Conservation (phyloP, 257 asterid genomes). For the Coffea canephora region DNA sequence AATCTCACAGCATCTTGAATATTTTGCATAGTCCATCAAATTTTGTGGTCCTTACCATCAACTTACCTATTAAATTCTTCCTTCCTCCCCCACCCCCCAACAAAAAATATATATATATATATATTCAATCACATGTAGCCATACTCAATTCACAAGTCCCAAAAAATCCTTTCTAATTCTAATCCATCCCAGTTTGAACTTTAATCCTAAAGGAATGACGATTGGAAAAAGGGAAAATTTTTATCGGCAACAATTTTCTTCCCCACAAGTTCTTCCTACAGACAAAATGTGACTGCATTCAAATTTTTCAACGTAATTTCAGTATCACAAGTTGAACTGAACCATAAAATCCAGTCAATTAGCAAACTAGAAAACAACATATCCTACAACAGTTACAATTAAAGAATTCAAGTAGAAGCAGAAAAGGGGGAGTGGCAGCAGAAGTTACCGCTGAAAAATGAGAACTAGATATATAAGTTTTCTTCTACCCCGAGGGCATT, state of each 20-base stretch:
- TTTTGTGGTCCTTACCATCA: background rate
- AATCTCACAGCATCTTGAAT: background rate
- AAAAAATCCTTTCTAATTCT: background rate
- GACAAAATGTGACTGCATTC: background rate
- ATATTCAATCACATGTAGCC: background rate
- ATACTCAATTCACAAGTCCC: background rate
- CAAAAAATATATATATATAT: too few species aligned
- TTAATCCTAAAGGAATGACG: background rate
- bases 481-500: background rate
- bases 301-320: slow-evolving; percentile 5
- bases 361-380: background rate
- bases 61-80: too few species aligned
- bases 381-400: too few species aligned
- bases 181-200: slow-evolving; percentile 4
- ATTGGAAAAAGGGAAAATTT: background rate
- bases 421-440: background rate
- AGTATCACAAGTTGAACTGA: background rate
- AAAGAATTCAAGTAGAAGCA: background rate
- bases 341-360: background rate
- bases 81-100: background rate
- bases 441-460: background rate
- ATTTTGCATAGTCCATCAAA: background rate
- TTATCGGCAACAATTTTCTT: background rate
- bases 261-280: background rate
- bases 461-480: background rate